A percentile compares a stretch with the other conserved stretches of the same genome.
These are phyloP conservation scores for Adansonia digitata DNA, from an alignment of 345 rosid genomes.

Conservation along the genomic window DNA sequence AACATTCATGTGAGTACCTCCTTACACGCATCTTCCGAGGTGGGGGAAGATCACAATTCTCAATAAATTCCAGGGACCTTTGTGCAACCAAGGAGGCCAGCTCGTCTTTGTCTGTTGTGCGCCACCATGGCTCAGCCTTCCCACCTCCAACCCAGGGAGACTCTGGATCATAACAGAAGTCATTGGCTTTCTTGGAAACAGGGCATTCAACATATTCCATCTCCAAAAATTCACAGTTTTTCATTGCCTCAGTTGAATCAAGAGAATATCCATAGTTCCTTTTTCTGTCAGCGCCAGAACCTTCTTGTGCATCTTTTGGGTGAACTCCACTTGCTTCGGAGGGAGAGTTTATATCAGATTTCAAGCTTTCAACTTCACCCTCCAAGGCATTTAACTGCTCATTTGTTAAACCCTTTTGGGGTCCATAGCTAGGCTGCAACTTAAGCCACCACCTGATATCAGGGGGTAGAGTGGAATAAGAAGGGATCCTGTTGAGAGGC, in stretches of 20 bases:
- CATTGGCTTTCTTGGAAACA: conserved; percentile 33
- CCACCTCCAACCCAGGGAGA: conserved; percentile 54
- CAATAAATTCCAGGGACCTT: conserved; percentile 60
- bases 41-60: conserved; percentile 84
- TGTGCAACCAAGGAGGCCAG: conserved; percentile 85
- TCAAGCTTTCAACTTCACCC: conserved; percentile 38
- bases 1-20: conserved; percentile 33
- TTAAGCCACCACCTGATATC: conserved; percentile 70
- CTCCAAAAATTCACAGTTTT: conserved; percentile 32
- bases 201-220: conserved; percentile 27
- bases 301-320: not conserved
- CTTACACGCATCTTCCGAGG: conserved; percentile 49
- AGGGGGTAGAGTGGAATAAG: conserved; percentile 40
- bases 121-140: too few species aligned
- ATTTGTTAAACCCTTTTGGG: conserved; percentile 44
- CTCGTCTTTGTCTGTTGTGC: conserved; percentile 67
- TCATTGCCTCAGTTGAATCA: conserved; percentile 37
- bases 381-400: conserved; percentile 47
- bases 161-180: conserved; percentile 37
- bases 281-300: not conserved
- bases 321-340: conserved; percentile 13
- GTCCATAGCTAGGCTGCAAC: conserved; percentile 53
- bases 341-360: conserved; percentile 23
- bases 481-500: conserved; percentile 48
- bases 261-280: conserved; percentile 17